Evolutionary conservation across 1,139 yeast species (phyloP).

Genomic region (Geotrichum europaeum): DNA sequence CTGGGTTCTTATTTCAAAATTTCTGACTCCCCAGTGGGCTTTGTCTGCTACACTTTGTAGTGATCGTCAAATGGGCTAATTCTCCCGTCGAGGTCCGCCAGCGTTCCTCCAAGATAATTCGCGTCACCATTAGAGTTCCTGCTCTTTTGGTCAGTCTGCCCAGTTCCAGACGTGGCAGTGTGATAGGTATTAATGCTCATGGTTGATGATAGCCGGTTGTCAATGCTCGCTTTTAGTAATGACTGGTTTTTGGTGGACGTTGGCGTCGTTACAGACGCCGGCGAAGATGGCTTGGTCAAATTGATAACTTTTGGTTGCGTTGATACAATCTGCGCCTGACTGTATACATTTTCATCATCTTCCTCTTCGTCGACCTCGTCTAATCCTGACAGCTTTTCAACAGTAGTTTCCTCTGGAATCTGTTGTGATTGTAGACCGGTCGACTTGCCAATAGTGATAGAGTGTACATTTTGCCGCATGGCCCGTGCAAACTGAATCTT

Average conservation of each 20-base stretch:
- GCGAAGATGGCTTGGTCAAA: not conserved
- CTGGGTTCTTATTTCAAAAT: not conserved
- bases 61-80: constrained; percentile 15
- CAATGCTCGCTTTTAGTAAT: not conserved
- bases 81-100: constrained; percentile 13
- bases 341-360: not conserved
- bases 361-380: constrained; percentile 5
- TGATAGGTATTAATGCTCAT: constrained; percentile 4
- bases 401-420: constrained; percentile 9
- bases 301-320: not conserved
- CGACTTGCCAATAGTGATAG: constrained; percentile 11
- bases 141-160: not conserved
- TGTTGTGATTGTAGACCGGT: constrained; percentile 9
- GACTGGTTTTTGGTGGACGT: not conserved
- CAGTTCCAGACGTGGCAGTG: constrained; percentile 6
- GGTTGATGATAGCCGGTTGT: not conserved
- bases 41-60: constrained; percentile 4
- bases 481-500: constrained; percentile 1
- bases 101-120: constrained; percentile 5
- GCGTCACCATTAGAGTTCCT: not conserved
- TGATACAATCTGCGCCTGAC: not conserved
- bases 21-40: too few relatives aligned
- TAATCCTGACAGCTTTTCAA: not conserved
- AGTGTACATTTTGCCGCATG: constrained; percentile 10
- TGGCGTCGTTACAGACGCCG: not conserved